Evolutionary conservation across 495 filamentous ascomycete species (phyloP).

Genomic region (Bryoglossum gracile): DNA sequence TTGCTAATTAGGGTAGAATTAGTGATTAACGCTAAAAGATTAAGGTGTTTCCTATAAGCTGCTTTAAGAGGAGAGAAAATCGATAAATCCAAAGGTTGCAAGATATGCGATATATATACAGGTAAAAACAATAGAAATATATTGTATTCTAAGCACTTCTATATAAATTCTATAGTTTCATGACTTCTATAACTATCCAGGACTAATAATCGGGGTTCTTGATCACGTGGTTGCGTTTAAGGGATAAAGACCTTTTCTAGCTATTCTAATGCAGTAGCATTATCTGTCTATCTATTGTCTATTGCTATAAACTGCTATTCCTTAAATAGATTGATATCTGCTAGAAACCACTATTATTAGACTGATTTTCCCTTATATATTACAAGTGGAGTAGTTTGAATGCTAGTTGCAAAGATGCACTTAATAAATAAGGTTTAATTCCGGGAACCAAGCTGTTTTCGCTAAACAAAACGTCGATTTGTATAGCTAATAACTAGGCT

Average conservation of each 20-base stretch:
- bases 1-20: not conserved
- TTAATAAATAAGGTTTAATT: conserved; percentile 3
- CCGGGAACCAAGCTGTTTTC: not conserved
- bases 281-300: conserved; percentile 1
- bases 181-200: conserved; percentile 5
- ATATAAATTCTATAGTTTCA: conserved; percentile 1
- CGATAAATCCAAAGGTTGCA: conserved; percentile 4
- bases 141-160: not conserved
- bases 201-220: not conserved
- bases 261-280: conserved; percentile 1
- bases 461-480: not conserved
- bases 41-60: not conserved
- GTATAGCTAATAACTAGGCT: not conserved
- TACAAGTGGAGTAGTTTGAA: not conserved
- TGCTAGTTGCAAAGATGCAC: not conserved
- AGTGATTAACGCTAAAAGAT: not conserved
- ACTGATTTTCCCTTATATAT: conserved; percentile 5
- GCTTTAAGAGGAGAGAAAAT: conserved; percentile 1
- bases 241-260: conserved; percentile 7
- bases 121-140: conserved; percentile 3
- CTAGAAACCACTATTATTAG: conserved; percentile 2
- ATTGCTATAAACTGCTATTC: conserved; percentile 3
- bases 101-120: not conserved
- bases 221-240: not conserved
- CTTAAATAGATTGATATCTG: not conserved